phyloP scores from a whole-genome alignment of 129 eudicot genomes.

The Escallonia rubra region DNA sequence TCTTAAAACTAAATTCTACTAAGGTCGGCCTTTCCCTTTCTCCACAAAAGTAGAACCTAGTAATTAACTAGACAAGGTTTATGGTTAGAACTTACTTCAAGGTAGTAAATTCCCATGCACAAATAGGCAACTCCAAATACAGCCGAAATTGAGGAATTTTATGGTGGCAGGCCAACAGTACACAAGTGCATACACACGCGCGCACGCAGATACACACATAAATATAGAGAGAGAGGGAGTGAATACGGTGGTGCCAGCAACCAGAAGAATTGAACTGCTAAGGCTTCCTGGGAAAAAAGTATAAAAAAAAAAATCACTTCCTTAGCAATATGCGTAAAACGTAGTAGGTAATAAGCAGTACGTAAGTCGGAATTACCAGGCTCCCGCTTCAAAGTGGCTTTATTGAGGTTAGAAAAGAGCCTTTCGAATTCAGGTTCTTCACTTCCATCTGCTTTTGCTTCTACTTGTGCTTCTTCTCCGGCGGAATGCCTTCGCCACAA shows the following conservation, averaged over 20 bases:
- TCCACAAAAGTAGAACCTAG: too few relatives aligned
- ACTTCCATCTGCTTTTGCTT: too few relatives aligned
- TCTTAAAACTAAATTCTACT: too few relatives aligned
- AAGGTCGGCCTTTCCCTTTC: too few relatives aligned
- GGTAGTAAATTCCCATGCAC: too few relatives aligned
- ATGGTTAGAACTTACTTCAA: too few relatives aligned
- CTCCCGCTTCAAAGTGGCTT: slow-evolving; percentile 60
- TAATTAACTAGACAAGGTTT: too few relatives aligned
- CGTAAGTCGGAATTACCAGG: slow-evolving; percentile 41
- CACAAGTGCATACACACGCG: too few relatives aligned
- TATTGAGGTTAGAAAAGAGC: slow-evolving; percentile 86
- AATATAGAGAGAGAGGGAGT: slow-evolving; percentile 9
- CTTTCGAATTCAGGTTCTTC: slow-evolving; percentile 47
- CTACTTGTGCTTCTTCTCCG: slow-evolving; percentile 13
- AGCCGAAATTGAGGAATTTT: too few relatives aligned
- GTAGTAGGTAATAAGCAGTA: neutral
- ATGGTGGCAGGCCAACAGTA: too few relatives aligned
- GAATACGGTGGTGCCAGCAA: slow-evolving; percentile 93
- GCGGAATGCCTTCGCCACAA: slow-evolving; percentile 19
- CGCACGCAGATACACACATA: too few relatives aligned
- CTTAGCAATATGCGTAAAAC: neutral
- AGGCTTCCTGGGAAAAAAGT: slow-evolving; percentile 60
- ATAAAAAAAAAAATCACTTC: neutral
- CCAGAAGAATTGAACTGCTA: slow-evolving; percentile 70
- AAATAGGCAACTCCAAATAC: too few relatives aligned